Conservation (phyloP, 2,329 filamentous ascomycete genomes). For the Ophiostoma perfectum region DNA sequence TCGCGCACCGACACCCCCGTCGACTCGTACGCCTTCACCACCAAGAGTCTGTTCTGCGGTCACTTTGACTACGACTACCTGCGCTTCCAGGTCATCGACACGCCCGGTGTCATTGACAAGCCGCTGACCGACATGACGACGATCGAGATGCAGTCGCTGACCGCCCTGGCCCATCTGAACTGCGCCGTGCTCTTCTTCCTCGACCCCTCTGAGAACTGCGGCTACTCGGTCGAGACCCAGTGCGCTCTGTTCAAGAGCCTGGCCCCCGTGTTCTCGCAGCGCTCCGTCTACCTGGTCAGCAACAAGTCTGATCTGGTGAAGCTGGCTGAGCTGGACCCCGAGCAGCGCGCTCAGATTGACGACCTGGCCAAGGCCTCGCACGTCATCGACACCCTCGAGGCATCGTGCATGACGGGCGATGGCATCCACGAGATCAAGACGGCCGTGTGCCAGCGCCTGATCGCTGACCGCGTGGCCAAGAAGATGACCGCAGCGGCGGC, state of each 20-base stretch:
- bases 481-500: constrained; percentile 91
- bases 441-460: constrained; percentile 82
- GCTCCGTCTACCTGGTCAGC: constrained; percentile 91
- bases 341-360: constrained; percentile 54
- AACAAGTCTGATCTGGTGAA: constrained; percentile 96
- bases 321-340: constrained; percentile 78
- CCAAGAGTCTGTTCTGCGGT: constrained; percentile 92
- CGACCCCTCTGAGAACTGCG: constrained; percentile 94
- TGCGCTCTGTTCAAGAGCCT: constrained; percentile 94
- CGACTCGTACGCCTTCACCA: constrained; percentile 93
- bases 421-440: constrained; percentile 95
- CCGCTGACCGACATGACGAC: constrained; percentile 99
- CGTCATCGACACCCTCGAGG: constrained; percentile 86
- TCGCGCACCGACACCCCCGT: constrained; percentile 94
- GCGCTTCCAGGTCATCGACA: constrained; percentile 81
- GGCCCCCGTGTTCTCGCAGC: constrained; percentile 94
- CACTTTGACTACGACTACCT: constrained; percentile 97
- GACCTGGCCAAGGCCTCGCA: constrained; percentile 44
- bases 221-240: constrained; percentile 87
- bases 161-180: constrained; percentile 91
- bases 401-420: constrained; percentile 92
- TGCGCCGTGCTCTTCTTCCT: constrained; percentile 97
- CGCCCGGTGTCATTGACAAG: constrained; percentile 96
- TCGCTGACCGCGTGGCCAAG: constrained; percentile 88
- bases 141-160: constrained; percentile 98